A percentile compares a stretch with the other conserved stretches of the same genome.
These are phyloP conservation scores for Diaporthe nobilis DNA, from an alignment of 2,329 filamentous ascomycete species.

Conservation along the genomic window DNA sequence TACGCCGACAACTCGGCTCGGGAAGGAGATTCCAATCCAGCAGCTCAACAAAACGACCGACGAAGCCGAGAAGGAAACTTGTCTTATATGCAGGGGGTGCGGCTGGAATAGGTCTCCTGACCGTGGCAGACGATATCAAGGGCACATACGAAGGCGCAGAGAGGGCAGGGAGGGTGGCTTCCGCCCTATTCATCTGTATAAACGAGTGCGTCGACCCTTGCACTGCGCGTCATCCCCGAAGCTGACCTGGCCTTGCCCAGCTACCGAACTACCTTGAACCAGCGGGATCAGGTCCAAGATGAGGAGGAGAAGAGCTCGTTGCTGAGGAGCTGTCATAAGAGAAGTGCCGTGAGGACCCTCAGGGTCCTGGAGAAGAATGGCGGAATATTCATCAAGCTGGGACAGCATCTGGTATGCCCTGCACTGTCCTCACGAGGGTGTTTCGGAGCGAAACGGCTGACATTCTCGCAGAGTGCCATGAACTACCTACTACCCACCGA, in stretches of 20 bases:
- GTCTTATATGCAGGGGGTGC: conserved; percentile 68
- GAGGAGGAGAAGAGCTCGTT: conserved; percentile 75
- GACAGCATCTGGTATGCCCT: conserved; percentile 82
- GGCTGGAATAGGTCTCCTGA: conserved; percentile 62
- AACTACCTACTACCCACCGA: conserved; percentile 92
- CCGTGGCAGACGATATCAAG: conserved; percentile 79
- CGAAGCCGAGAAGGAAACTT: conserved; percentile 50
- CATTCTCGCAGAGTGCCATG: conserved; percentile 80
- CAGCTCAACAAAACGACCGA: conserved; percentile 13
- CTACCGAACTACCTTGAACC: conserved; percentile 88
- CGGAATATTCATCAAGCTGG: conserved; percentile 98
- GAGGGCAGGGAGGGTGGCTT: conserved; percentile 83
- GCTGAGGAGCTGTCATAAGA: conserved; percentile 88
- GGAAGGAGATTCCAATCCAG: conserved; percentile 31
- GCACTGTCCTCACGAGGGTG: neutral
- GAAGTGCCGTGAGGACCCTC: conserved; percentile 91
- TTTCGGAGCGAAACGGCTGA: conserved; percentile 43
- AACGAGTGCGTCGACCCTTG: conserved; percentile 76
- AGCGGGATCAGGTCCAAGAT: conserved; percentile 72
- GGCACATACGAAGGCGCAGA: conserved; percentile 82
- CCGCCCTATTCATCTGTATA: conserved; percentile 83
- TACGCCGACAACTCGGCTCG: conserved; percentile 10
- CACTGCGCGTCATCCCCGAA: neutral
- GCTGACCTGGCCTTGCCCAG: conserved; percentile 61
- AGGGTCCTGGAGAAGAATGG: conserved; percentile 94